phyloP scores from a whole-genome alignment of 2,329 filamentous ascomycete species.

The Fusarium aywerte region DNA sequence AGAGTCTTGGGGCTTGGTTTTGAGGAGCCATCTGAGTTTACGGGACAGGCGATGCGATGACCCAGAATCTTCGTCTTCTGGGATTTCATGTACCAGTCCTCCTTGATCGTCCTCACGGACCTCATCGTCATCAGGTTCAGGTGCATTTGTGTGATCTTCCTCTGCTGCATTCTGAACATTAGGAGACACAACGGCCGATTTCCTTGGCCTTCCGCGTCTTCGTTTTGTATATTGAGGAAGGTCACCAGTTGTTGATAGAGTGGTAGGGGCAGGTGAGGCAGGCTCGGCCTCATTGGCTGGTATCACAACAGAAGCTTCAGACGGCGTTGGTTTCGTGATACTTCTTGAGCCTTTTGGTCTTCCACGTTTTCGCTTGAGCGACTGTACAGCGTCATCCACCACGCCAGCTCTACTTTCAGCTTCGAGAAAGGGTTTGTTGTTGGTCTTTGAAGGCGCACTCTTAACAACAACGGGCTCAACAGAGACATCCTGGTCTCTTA shows the following conservation, averaged over 20 bases:
- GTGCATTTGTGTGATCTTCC: not conserved
- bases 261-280: not conserved
- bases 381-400: not conserved
- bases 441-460: not conserved
- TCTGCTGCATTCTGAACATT: not conserved
- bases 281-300: not conserved
- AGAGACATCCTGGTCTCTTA: not conserved
- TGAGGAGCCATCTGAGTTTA: slow-evolving; percentile 35
- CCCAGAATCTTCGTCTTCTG: not conserved
- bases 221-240: not conserved
- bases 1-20: slow-evolving; percentile 14
- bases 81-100: not conserved
- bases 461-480: not conserved
- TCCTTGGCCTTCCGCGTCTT: slow-evolving; percentile 17
- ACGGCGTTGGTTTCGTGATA: not conserved
- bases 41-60: not conserved
- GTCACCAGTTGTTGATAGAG: not conserved
- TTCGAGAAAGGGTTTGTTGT: not conserved
- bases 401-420: not conserved
- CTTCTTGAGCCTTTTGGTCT: slow-evolving; percentile 32
- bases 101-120: not conserved
- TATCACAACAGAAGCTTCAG: not conserved
- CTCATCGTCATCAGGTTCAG: not conserved
- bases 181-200: not conserved
- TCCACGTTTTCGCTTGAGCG: slow-evolving; percentile 37